Evolutionary conservation across 2,329 filamentous ascomycete species (phyloP).

Genomic region (Colletotrichum siamense): DNA sequence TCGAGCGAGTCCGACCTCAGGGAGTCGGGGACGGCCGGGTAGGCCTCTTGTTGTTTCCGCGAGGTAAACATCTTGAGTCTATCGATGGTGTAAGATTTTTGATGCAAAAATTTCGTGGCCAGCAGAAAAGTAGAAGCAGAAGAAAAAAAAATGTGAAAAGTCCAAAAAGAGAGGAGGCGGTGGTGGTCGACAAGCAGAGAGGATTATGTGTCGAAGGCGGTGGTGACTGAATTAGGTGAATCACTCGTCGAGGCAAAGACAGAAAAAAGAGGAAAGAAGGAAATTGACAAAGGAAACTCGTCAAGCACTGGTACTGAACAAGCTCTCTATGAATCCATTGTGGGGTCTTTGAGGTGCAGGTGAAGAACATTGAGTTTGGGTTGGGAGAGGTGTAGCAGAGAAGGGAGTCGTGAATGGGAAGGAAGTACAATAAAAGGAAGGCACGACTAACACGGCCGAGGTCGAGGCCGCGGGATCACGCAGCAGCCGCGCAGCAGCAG

Average conservation of each 20-base stretch:
- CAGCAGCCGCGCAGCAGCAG: slow-evolving; percentile 10
- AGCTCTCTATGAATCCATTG: slow-evolving; percentile 21
- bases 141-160: not conserved
- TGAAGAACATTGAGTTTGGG: not conserved
- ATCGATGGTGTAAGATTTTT: slow-evolving; percentile 25
- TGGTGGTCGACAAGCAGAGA: not conserved
- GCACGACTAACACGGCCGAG: slow-evolving; percentile 7
- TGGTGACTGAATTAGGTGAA: slow-evolving; percentile 16
- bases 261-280: not conserved
- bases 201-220: not conserved
- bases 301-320: slow-evolving; percentile 18
- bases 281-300: slow-evolving; percentile 24
- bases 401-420: not conserved
- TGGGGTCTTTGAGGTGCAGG: slow-evolving; percentile 1
- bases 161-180: not conserved
- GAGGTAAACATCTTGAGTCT: slow-evolving; percentile 43
- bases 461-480: not conserved
- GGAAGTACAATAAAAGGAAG: slow-evolving; percentile 19
- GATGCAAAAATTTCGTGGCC: not conserved
- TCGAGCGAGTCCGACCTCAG: slow-evolving; percentile 42
- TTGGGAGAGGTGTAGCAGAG: not conserved
- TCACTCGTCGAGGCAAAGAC: not conserved
- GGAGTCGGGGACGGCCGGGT: slow-evolving; percentile 42
- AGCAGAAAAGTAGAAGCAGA: not conserved
- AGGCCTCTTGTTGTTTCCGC: slow-evolving; percentile 36